Percentiles rank a stretch among this genome's conserved stretches.
Conservation (phyloP, 306 rosid genomes). For the Dalbergia cochinchinensis region DNA sequence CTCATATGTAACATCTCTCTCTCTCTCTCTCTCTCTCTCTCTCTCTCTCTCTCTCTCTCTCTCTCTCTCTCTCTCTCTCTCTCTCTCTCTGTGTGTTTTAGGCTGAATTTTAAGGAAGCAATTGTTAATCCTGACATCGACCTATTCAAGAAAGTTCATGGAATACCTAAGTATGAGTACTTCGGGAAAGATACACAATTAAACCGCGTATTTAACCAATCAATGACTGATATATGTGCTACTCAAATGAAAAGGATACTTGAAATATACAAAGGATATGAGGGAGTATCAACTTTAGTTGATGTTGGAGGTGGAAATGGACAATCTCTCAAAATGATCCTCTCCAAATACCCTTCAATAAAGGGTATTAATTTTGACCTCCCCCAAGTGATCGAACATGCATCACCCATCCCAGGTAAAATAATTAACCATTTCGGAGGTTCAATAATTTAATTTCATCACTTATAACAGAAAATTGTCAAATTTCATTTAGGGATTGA, state of each 20-base stretch:
- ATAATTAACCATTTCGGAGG: background rate
- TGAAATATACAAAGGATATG: conserved; percentile 31
- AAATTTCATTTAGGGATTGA: conserved; percentile 37
- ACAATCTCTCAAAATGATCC: conserved; percentile 30
- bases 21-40: too few relatives aligned
- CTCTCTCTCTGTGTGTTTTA: background rate
- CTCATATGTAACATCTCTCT: too few relatives aligned
- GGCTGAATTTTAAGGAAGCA: conserved; percentile 44
- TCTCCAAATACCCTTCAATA: conserved; percentile 36
- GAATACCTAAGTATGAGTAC: conserved; percentile 14
- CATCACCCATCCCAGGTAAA: conserved; percentile 28
- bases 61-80: too few relatives aligned
- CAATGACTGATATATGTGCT: background rate
- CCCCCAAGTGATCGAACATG: conserved; percentile 35
- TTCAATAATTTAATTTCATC: too few relatives aligned
- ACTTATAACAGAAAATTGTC: too few relatives aligned
- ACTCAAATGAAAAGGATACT: conserved; percentile 18
- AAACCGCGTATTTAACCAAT: conserved; percentile 23
- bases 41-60: too few relatives aligned
- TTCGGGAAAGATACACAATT: background rate
- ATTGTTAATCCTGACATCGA: conserved; percentile 32
- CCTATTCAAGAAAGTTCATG: conserved; percentile 29
- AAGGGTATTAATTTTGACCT: conserved; percentile 39
- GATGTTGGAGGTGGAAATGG: conserved; percentile 41
- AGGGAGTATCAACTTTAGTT: conserved; percentile 27